A percentile compares a stretch with the other conserved stretches of the same genome.
phyloP scores from a whole-genome alignment of 371 early-diverging fungal genomes.

The Basidiobolus meristosporus region DNA sequence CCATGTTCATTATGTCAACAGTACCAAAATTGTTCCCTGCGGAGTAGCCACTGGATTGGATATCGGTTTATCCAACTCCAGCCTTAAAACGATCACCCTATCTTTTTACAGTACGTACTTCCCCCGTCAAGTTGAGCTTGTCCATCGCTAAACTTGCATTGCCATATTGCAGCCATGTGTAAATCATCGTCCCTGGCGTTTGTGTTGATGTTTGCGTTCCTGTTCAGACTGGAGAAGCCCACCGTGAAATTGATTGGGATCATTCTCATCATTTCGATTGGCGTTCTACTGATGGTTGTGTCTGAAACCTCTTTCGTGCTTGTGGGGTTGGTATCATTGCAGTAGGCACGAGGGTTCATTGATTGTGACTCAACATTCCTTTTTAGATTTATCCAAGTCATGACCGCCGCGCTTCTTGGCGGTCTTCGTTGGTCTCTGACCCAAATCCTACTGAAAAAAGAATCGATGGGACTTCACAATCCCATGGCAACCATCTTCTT shows the following conservation, averaged over 20 bases:
- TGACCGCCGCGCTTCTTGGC: conserved; percentile 53
- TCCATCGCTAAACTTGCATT: not conserved
- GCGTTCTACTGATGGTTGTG: conserved; percentile 69
- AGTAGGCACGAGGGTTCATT: not conserved
- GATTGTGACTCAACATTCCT: not conserved
- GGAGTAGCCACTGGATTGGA: conserved; percentile 77
- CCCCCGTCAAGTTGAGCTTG: not conserved
- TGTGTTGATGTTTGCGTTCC: conserved; percentile 74
- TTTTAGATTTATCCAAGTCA: conserved; percentile 26
- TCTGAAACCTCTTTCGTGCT: conserved; percentile 56
- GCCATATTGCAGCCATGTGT: not conserved
- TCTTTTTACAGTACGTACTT: conserved; percentile 55
- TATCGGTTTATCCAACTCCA: conserved; percentile 73
- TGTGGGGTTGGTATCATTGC: conserved; percentile 23
- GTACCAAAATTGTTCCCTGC: conserved; percentile 41
- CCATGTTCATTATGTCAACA: conserved; percentile 3
- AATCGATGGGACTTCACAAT: conserved; percentile 8
- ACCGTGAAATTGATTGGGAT: conserved; percentile 36
- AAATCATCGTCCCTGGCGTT: conserved; percentile 78
- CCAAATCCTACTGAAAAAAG: conserved; percentile 54
- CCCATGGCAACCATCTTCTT: conserved; percentile 29
- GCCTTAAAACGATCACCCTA: conserved; percentile 61
- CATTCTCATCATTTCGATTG: conserved; percentile 58
- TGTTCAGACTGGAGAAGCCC: conserved; percentile 66
- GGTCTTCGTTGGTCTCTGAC: conserved; percentile 74